phyloP scores from a whole-genome alignment of 225 moss, liverwort and hornwort genomes.

The Pleurozium schreberi region DNA sequence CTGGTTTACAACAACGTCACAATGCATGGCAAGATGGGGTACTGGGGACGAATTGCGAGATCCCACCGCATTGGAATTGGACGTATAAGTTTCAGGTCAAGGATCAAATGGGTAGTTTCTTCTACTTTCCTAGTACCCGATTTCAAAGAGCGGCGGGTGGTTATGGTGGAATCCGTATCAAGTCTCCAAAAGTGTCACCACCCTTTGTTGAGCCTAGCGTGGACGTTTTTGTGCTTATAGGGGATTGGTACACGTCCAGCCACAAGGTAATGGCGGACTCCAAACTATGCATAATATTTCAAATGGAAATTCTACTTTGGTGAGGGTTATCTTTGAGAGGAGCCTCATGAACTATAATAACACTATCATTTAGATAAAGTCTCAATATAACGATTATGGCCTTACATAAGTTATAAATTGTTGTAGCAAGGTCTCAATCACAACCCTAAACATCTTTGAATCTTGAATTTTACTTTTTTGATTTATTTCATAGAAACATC shows the following conservation, averaged over 20 bases:
- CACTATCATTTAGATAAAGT: background rate
- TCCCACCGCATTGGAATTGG: slow-evolving; percentile 40
- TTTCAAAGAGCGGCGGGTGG: slow-evolving; percentile 35
- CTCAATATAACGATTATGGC: too few relatives aligned
- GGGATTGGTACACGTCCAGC: slow-evolving; percentile 36
- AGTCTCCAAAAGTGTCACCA: slow-evolving; percentile 1
- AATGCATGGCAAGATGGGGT: slow-evolving; percentile 61
- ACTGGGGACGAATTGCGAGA: slow-evolving; percentile 40
- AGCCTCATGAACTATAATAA: background rate
- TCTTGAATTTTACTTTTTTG: background rate
- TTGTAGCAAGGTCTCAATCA: accelerated
- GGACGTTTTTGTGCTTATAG: slow-evolving; percentile 30
- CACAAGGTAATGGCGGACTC: background rate
- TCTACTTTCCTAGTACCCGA: slow-evolving; percentile 37
- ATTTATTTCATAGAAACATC: too few relatives aligned
- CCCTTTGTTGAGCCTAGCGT: slow-evolving; percentile 11
- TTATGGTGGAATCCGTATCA: slow-evolving; percentile 23
- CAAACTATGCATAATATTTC: too few relatives aligned
- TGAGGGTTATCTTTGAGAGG: accelerated
- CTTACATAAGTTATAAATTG: background rate
- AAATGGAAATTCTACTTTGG: background rate
- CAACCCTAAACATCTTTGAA: background rate
- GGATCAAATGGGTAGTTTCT: slow-evolving; percentile 46
- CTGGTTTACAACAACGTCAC: slow-evolving; percentile 38
- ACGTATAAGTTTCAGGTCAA: slow-evolving; percentile 46